phyloP scores from a whole-genome alignment of 352 stramenopile genomes.

The Phytophthora melonis region DNA sequence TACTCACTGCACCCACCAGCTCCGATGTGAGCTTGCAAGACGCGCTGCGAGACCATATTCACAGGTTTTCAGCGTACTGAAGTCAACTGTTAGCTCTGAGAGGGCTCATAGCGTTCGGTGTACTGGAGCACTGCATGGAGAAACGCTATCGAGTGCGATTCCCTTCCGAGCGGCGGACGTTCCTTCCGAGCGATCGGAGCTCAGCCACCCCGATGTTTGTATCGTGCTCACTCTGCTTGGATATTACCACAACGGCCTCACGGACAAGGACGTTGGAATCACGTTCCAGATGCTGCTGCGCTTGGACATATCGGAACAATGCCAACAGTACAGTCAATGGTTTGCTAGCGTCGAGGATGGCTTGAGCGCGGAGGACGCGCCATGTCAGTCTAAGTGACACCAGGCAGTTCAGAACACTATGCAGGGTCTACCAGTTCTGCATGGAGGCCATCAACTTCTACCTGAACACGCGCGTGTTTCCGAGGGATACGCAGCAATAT shows the following conservation, averaged over 20 bases:
- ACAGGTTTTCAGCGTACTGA: slow-evolving; percentile 34
- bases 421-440: slow-evolving; percentile 46
- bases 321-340: too few species aligned
- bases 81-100: slow-evolving; percentile 68
- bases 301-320: slow-evolving; percentile 70
- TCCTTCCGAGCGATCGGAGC: slow-evolving; percentile 84
- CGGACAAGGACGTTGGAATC: slow-evolving; percentile 51
- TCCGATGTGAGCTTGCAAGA: slow-evolving; percentile 34
- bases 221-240: slow-evolving; percentile 84
- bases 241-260: slow-evolving; percentile 88
- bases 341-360: too few species aligned
- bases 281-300: slow-evolving; percentile 65
- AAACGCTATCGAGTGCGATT: slow-evolving; percentile 88
- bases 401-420: too few species aligned
- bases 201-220: slow-evolving; percentile 88
- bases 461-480: slow-evolving; percentile 85
- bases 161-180: slow-evolving; percentile 89
- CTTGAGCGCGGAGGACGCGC: too few species aligned
- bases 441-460: slow-evolving; percentile 90
- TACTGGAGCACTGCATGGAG: slow-evolving; percentile 86
- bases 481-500: slow-evolving; percentile 83
- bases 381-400: too few species aligned
- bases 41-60: slow-evolving; percentile 18
- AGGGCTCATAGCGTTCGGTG: slow-evolving; percentile 75
- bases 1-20: slow-evolving; percentile 51